These are phyloP conservation scores for Eucalyptus curtisii DNA, from an alignment of 345 rosid species.

Conservation along the genomic window DNA sequence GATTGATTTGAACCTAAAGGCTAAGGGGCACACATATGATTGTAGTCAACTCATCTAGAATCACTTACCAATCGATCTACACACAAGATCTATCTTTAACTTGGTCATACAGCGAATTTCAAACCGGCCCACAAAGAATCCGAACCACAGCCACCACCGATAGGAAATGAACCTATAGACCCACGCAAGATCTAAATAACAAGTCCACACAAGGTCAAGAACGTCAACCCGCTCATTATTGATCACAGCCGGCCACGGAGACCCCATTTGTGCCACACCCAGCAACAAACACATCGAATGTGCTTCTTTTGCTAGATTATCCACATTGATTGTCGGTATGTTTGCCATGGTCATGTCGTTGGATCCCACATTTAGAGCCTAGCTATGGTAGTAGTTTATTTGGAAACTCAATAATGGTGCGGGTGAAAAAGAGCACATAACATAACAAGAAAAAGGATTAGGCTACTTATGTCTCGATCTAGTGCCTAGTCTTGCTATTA, in stretches of 20 bases:
- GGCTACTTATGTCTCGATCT: neutral
- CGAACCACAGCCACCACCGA: neutral
- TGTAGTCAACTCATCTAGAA: neutral
- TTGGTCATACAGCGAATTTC: rapidly evolving
- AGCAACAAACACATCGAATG: neutral
- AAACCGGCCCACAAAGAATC: neutral
- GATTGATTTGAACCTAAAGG: neutral
- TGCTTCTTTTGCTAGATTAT: neutral
- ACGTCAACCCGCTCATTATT: neutral
- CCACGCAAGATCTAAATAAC: neutral
- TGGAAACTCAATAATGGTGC: neutral
- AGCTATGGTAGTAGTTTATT: neutral
- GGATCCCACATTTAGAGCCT: neutral
- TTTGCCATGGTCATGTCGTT: neutral
- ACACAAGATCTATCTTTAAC: neutral
- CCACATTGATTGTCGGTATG: neutral
- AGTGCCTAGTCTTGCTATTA: neutral
- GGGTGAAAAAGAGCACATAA: neutral
- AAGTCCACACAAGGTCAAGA: neutral
- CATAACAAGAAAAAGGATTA: neutral
- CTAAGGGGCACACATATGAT: neutral
- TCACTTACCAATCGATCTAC: neutral
- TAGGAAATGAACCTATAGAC: neutral
- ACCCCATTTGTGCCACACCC: neutral
- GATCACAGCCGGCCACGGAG: neutral